Base-by-base conservation (phyloP, 176 grass and related monocot genomes). In the Oryza rufipogon region DNA sequence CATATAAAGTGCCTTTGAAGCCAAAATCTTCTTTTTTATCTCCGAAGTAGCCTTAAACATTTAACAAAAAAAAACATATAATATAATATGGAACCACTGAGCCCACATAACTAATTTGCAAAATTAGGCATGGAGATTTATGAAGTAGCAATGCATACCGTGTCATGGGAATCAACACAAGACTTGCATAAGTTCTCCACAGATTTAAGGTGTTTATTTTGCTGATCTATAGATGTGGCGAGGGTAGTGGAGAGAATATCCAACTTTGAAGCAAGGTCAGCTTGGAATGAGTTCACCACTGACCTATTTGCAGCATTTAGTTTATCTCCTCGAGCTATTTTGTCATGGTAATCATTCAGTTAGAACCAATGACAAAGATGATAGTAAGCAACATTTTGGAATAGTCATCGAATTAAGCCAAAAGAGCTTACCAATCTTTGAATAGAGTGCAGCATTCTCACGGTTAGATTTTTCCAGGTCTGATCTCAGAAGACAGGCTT, bases 141-240 rank as follows among this genome's bases (percentile, higher is more conserved):
- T 45, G 52, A 2, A 45, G 34, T 17, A 38, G 19, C 75, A 46
- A 73, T 84, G 64, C 9, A 2, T 98, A 99, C 96, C 96, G 77
- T 92, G 26, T 99, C 96, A 74, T 94, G 91, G 63, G 92, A 99
- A 77, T 94, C 88, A 79, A 99, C 91, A 67, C 91, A 96, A 79
- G 91, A 96, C 36, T 92, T 80, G 39, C 96, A 99, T 34, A 99
- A 80, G 25, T 85, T 71, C 74, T 99, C 91, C 81, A 99, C 89
- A 36, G 91, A 87, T 34, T 82, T 87, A 41, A 99, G 91, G 84
- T 99, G 88, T 71, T 84, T 85, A 74, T 88, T 96, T 91, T 99
- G 96, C 85, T 89, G 86, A 22, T 87, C 81, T 71, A 96, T 73
- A 7, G 96, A 99, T 76, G 88, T 42, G 66, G 69, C 74, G 32